Conservation (phyloP, 164 flowering plant species). For the Litsea cubeba region DNA sequence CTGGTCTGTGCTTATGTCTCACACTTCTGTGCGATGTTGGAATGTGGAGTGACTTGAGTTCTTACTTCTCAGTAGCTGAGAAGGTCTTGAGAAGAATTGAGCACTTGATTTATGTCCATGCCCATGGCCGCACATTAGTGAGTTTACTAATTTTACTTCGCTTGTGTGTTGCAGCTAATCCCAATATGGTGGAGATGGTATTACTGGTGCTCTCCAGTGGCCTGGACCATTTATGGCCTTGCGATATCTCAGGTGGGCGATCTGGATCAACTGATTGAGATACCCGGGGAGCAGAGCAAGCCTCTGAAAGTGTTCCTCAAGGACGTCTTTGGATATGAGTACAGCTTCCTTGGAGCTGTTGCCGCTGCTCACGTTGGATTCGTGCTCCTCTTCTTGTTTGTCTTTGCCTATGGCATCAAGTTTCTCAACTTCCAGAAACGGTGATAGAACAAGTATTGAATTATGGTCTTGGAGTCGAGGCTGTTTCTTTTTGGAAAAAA, state of each 20-base stretch:
- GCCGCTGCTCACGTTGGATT: conserved; percentile 54
- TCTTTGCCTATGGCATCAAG: conserved; percentile 70
- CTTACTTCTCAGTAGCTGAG: no score
- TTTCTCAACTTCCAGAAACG: conserved; percentile 73
- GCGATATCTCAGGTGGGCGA: conserved; percentile 51
- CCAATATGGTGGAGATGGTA: conserved; percentile 97
- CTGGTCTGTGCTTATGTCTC: no score
- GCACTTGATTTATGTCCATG: no score
- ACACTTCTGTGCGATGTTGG: no score
- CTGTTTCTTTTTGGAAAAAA: no score
- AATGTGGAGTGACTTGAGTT: no score
- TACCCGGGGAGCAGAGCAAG: conserved; percentile 38
- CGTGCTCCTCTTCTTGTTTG: conserved; percentile 46
- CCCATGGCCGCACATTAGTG: no score
- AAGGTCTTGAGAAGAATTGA: no score
- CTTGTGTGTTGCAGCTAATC: conserved; percentile 48
- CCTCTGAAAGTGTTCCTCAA: conserved; percentile 41
- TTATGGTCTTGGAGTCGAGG: not conserved
- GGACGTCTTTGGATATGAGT: conserved; percentile 40
- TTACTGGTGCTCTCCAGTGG: conserved; percentile 73
- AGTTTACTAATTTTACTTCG: no score
- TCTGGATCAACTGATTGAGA: conserved; percentile 14
- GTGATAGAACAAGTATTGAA: conserved; percentile 15
- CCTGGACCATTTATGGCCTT: conserved; percentile 74
- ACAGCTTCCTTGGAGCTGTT: conserved; percentile 59